Conservation (phyloP, 2,329 filamentous ascomycete genomes). For the Diaporthe batatas region DNA sequence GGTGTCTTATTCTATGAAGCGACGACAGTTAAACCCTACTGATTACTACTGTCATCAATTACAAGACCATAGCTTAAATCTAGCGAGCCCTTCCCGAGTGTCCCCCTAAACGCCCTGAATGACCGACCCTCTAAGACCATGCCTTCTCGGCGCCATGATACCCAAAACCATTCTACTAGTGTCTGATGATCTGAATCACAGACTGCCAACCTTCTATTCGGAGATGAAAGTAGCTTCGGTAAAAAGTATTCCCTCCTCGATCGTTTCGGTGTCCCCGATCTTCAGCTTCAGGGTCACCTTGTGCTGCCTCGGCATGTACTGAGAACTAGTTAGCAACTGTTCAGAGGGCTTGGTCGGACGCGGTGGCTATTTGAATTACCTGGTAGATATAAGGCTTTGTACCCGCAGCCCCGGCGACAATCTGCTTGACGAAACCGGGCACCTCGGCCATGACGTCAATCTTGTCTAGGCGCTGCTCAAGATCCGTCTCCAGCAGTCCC, state of each 20-base stretch:
- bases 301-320: constrained; percentile 78
- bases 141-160: constrained; percentile 34
- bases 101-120: constrained; percentile 38
- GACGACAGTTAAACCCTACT: constrained; percentile 17
- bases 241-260: constrained; percentile 84
- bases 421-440: constrained; percentile 93
- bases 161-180: constrained; percentile 41
- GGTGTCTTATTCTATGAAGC: constrained; percentile 32
- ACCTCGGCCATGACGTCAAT: constrained; percentile 98
- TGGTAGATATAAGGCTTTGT: constrained; percentile 99
- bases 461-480: constrained; percentile 80
- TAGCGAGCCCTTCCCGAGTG: constrained; percentile 17
- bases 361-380: constrained; percentile 62
- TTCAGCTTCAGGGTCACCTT: constrained; percentile 83
- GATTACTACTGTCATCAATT: constrained; percentile 28
- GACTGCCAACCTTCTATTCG: constrained; percentile 53
- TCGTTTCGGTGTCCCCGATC: constrained; percentile 81
- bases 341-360: not conserved
- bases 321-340: constrained; percentile 45
- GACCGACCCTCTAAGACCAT: constrained; percentile 22
- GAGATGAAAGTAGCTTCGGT: constrained; percentile 98
- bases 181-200: constrained; percentile 26
- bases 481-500: constrained; percentile 75
- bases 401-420: constrained; percentile 88
- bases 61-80: constrained; percentile 31